Evolutionary conservation across 129 eudicot genomes (phyloP).

Genomic region (Flaveria trinervia): DNA sequence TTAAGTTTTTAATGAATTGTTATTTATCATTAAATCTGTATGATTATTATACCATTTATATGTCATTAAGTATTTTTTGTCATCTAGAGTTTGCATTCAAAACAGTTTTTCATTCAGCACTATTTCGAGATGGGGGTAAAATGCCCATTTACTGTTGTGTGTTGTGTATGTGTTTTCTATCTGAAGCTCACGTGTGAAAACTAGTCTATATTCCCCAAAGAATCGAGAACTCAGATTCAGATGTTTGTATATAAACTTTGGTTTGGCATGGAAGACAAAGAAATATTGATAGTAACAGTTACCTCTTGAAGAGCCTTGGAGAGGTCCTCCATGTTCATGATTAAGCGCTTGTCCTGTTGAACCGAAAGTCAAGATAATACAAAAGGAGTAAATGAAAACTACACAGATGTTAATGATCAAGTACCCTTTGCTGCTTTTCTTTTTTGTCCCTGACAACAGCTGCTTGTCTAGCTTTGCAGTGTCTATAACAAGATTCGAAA

Average conservation of each 20-base stretch:
- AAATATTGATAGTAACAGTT: constrained; percentile 4
- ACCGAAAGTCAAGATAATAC: constrained; percentile 8
- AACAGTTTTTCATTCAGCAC: background rate
- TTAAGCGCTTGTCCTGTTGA: constrained; percentile 73
- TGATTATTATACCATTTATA: background rate
- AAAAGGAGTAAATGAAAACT: background rate
- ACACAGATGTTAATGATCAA: background rate
- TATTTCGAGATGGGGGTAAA: background rate
- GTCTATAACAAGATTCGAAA: constrained; percentile 45
- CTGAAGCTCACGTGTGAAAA: background rate
- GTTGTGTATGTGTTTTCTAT: background rate
- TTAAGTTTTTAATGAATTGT: too few species aligned
- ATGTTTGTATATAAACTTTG: background rate
- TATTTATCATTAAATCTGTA: background rate
- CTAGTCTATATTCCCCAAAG: background rate
- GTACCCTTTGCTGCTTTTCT: constrained; percentile 83
- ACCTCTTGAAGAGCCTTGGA: constrained; percentile 86
- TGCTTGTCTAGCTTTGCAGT: constrained; percentile 86
- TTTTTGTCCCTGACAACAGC: constrained; percentile 72
- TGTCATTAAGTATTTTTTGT: background rate
- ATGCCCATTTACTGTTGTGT: background rate
- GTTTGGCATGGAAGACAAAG: background rate
- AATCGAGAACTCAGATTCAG: background rate
- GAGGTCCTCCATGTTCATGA: constrained; percentile 91
- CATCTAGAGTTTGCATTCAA: background rate